Base-by-base conservation (phyloP, 2,329 filamentous ascomycete genomes). In the Ophiostoma australiae region DNA sequence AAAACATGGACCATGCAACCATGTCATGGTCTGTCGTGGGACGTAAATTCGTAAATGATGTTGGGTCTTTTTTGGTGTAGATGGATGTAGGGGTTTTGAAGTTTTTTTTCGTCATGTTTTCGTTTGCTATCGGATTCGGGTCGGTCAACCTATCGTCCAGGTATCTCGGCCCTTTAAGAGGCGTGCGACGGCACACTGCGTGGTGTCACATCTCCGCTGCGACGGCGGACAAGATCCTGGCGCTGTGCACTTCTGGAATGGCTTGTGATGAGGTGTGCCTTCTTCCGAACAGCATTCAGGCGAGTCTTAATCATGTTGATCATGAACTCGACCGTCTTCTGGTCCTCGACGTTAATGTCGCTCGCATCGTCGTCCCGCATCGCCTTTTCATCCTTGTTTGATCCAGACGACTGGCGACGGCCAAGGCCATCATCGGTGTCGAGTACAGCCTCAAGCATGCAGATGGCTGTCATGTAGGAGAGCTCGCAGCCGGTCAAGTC, bases 371-470 rank as follows among this genome's bases (percentile, higher is more conserved):
- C 78, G 73, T 82, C 83, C 76, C 80, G 80, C 76, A 76, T 78
- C 75, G 80, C 79, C 79, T 80, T 78, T 75, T 81, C 80, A 63
- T 83, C 80, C 76, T 80, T 44, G 23, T 8, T n/a, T 23, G 70
- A 70, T 8, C 33, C 58, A 15, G 70, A 68, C 52, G 70, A 69
- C 66, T 67, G 58, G n/a, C 80, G 78, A 75, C 81, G 81, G 23
- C 80, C 78, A 0, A 81, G 73, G 52, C 87, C 86, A 35, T 89
- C 93, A 72, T 97, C 93, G 67, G 86, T 90, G 76, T 99, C 95
- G 71, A 99, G 82, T 3, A 99, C 92, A 20, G 94, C 95, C 81
- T 99, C 94, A 17, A 98, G 86, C 91, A 99, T 95, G 74, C 92
- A 88, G 74, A 98, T 93, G 0, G 95, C 94, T 0, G 95, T 98